A percentile compares a stretch with the other conserved stretches of the same genome.
phyloP scores from a whole-genome alignment of 768 basidiomycete species.

The Royoungia palumana region DNA sequence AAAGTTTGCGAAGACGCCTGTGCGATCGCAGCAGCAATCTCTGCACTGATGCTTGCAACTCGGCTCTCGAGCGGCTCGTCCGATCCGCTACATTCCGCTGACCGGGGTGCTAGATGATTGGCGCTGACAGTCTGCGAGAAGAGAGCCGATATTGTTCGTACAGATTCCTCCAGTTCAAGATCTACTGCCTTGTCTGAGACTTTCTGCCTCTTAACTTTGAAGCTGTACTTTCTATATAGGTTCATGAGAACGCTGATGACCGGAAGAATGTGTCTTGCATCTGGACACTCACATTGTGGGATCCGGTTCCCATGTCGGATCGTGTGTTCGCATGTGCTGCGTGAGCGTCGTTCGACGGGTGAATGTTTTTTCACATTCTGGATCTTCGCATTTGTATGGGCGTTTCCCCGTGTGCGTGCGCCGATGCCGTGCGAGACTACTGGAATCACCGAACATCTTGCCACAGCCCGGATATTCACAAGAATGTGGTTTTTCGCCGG shows the following conservation, averaged over 20 bases:
- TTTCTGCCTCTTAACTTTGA: constrained; percentile 67
- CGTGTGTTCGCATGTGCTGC: constrained; percentile 84
- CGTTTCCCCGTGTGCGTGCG: constrained; percentile 86
- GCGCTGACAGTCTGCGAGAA: constrained; percentile 49
- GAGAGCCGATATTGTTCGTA: constrained; percentile 70
- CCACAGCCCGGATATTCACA: constrained; percentile 88
- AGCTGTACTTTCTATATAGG: constrained; percentile 63
- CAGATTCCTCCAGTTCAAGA: constrained; percentile 64
- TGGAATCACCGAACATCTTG: constrained; percentile 89
- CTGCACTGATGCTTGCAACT: constrained; percentile 75
- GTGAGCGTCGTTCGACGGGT: constrained; percentile 82
- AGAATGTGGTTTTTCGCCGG: constrained; percentile 88
- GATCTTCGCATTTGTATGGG: constrained; percentile 82
- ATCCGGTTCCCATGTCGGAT: constrained; percentile 82
- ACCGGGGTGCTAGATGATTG: constrained; percentile 28
- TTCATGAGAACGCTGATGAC: constrained; percentile 14
- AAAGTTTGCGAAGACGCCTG: constrained; percentile 64
- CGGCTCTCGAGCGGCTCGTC: constrained; percentile 55
- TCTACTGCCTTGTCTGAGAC: constrained; percentile 52
- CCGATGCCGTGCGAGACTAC: constrained; percentile 86
- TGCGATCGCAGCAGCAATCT: constrained; percentile 77
- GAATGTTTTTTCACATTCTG: constrained; percentile 83
- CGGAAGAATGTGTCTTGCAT: constrained; percentile 1
- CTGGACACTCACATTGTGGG: constrained; percentile 62
- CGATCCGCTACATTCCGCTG: constrained; percentile 27